Conservation (phyloP, 176 grass and related monocot species). For the Triticum timopheevii region DNA sequence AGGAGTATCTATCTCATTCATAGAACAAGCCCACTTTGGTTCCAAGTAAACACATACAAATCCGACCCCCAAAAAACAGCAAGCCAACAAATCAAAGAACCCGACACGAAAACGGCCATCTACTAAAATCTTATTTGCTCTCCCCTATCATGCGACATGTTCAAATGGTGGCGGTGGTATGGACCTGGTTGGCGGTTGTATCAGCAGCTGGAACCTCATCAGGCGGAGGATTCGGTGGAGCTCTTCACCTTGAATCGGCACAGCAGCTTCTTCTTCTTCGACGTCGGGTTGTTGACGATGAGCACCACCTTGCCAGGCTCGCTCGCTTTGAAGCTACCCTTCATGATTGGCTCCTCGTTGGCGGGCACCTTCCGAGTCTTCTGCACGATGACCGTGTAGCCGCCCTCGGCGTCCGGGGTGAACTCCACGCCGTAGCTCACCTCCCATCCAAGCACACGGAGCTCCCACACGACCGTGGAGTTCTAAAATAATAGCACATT, state of each 20-base stretch:
- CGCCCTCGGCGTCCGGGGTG: slow-evolving; percentile 58
- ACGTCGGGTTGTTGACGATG: slow-evolving; percentile 58
- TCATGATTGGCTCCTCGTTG: slow-evolving; percentile 76
- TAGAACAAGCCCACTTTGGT: slow-evolving; percentile 48
- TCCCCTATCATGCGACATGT: slow-evolving; percentile 46
- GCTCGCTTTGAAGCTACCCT: slow-evolving; percentile 65
- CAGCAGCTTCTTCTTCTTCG: slow-evolving; percentile 97
- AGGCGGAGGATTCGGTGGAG: slow-evolving; percentile 39
- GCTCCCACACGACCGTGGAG: slow-evolving; percentile 76
- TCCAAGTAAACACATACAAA: slow-evolving; percentile 54
- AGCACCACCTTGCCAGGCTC: slow-evolving; percentile 83
- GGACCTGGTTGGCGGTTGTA: slow-evolving; percentile 35
- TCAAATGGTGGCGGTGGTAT: slow-evolving; percentile 55
- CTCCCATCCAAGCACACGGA: slow-evolving; percentile 78
- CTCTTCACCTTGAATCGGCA: slow-evolving; percentile 83
- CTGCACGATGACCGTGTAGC: slow-evolving; percentile 89
- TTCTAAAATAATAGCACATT: slow-evolving; percentile 40
- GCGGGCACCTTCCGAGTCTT: slow-evolving; percentile 72
- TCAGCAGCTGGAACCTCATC: slow-evolving; percentile 18
- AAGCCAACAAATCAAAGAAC: slow-evolving; percentile 83
- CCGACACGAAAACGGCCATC: slow-evolving; percentile 36
- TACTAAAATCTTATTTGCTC: not conserved
- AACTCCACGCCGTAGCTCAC: slow-evolving; percentile 83
- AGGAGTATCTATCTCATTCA: slow-evolving; percentile 27
- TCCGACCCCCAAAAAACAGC: slow-evolving; percentile 42